Base-by-base conservation (phyloP, 805 yeast genomes). In the Wickerhamomyces alni region DNA sequence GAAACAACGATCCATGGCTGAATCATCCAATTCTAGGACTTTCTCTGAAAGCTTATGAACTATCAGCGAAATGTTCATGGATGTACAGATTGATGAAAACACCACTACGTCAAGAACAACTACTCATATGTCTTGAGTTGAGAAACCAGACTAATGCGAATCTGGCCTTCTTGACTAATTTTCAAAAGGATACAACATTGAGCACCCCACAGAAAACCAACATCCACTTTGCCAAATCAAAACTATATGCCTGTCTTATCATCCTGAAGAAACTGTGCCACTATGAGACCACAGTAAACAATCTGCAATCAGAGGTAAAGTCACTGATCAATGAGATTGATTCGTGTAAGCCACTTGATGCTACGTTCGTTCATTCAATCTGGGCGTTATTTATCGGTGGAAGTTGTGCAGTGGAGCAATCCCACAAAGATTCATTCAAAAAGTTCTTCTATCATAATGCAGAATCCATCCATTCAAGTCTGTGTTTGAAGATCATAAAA, bases 321-420 rank as follows among this genome's bases (percentile, higher is more conserved):
- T 17, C 30, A 1, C 39, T 52, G 17, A 37, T 51, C 5, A 8
- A 33, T 2, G 46, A 43, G 28, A 42, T 48, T 30, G 22, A 36
- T 11, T 38, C 37, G 6, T 43, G 49, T 13, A 37, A 35, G 17
- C 24, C 36, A 5, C 17, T 41, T 9, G 40, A 42, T 9, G 29
- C 32, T 10, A 43, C 43, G 2, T 38, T 39, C 11, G 28, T 54
- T 13, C 26, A 43, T 3, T 44, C 54, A 3, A 31, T 51, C 1
- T 54, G 58, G 58, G 46, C 52, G 1, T 39, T 54, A 35, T 54
- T 54, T 30, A 33, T 54, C 4, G 51, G 50, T 34, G 57, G 52
- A 1, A 47, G 54, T 27, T 45, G 47, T 2, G 36, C 53, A 6
- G 31, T 42, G 2, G 28, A 26, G 6, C 43, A 34, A 4, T 12